A percentile compares a stretch with the other conserved stretches of the same genome.
Conservation (phyloP, 148 eudicot genomes). For the Rhododendron molle region DNA sequence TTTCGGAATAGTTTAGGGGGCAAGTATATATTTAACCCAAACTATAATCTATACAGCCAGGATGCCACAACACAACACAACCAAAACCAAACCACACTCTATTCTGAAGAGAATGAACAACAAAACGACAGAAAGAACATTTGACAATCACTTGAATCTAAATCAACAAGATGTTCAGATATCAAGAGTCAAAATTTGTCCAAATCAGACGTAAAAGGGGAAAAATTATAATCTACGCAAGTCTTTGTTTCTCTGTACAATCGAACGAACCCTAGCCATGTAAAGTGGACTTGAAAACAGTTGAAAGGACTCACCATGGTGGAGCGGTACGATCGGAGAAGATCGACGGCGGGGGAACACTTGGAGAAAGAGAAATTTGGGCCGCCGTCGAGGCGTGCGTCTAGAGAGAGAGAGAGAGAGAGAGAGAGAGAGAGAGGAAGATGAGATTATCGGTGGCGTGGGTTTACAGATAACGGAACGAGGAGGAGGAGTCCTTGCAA, state of each 20-base stretch:
- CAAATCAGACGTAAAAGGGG: not conserved
- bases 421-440: not conserved
- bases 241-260: not conserved
- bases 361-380: not conserved
- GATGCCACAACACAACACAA: not conserved
- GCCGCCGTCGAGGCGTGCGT: not conserved
- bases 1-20: no score
- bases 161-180: not conserved
- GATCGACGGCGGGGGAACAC: not conserved
- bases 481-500: not conserved
- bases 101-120: not conserved
- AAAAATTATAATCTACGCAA: not conserved
- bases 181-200: not conserved
- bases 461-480: not conserved
- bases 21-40: no score
- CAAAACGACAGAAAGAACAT: not conserved
- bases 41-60: not conserved
- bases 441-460: not conserved
- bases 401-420: not conserved
- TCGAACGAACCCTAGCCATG: not conserved
- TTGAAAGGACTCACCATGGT: constrained; percentile 12
- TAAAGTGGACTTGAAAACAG: not conserved
- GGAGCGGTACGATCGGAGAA: not conserved
- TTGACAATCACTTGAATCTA: not conserved
- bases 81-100: not conserved